A percentile compares a stretch with the other conserved stretches of the same genome.
phyloP scores from a whole-genome alignment of 2,329 filamentous ascomycete species.

The Graphilbum sp. region DNA sequence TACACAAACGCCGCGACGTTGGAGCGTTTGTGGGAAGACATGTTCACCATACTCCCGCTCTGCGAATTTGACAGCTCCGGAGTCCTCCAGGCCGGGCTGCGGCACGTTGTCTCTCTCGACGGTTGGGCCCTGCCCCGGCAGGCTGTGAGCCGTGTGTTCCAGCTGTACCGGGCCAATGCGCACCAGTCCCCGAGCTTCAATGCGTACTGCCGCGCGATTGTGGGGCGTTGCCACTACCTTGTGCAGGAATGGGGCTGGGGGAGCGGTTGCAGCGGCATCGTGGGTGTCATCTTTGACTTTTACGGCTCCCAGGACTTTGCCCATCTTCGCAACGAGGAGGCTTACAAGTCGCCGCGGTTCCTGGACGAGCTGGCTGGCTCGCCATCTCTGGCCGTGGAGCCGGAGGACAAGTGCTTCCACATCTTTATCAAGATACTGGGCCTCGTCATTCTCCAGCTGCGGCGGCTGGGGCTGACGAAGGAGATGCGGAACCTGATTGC shows the following conservation, averaged over 20 bases:
- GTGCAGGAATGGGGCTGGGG: slow-evolving; percentile 50
- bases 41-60: slow-evolving; percentile 46
- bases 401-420: slow-evolving; percentile 47
- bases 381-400: slow-evolving; percentile 31
- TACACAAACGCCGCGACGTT: slow-evolving; percentile 28
- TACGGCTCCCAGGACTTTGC: slow-evolving; percentile 46
- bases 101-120: slow-evolving; percentile 26
- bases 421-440: slow-evolving; percentile 50
- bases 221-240: slow-evolving; percentile 45
- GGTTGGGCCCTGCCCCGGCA: slow-evolving; percentile 45
- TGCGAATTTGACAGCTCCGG: slow-evolving; percentile 41
- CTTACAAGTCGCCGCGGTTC: slow-evolving; percentile 42
- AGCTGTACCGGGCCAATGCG: slow-evolving; percentile 37
- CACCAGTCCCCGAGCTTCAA: slow-evolving; percentile 47
- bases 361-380: slow-evolving; percentile 34
- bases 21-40: slow-evolving; percentile 38
- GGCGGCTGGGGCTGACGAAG: slow-evolving; percentile 29
- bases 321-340: slow-evolving; percentile 49
- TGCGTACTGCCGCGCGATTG: slow-evolving; percentile 42
- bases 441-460: slow-evolving; percentile 35
- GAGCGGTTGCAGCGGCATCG: slow-evolving; percentile 34
- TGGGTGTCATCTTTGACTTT: slow-evolving; percentile 50
- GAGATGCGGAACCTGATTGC: slow-evolving; percentile 45
- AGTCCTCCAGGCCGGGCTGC: slow-evolving; percentile 23
- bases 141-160: slow-evolving; percentile 38